Evolutionary conservation across 2,329 filamentous ascomycete genomes (phyloP).

Genomic region (Geosmithia putterillii): DNA sequence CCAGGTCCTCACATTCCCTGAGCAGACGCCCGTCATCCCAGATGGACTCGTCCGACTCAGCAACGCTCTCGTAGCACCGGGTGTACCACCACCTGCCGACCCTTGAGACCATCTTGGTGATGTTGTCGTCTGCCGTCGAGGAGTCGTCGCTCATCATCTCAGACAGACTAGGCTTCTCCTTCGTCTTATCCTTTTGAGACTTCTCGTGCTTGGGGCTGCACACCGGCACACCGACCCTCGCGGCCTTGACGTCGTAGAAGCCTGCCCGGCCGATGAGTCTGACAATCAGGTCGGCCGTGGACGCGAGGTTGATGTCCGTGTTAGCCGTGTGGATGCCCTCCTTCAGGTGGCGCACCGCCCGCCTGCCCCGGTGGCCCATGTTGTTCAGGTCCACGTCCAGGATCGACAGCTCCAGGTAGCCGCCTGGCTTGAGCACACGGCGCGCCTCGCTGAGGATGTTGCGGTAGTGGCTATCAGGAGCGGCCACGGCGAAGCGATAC

Average conservation of each 20-base stretch:
- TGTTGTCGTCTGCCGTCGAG: slow-evolving; percentile 66
- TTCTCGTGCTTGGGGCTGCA: slow-evolving; percentile 32
- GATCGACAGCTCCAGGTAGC: slow-evolving; percentile 67
- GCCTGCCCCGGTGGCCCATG: slow-evolving; percentile 62
- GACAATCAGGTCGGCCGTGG: slow-evolving; percentile 48
- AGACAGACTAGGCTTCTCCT: slow-evolving; percentile 43
- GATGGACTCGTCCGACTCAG: slow-evolving; percentile 40
- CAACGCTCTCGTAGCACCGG: slow-evolving; percentile 71
- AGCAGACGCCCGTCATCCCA: slow-evolving; percentile 69
- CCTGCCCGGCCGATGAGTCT: slow-evolving; percentile 55
- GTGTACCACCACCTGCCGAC: slow-evolving; percentile 97
- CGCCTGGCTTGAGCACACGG: slow-evolving; percentile 65
- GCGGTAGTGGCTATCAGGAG: slow-evolving; percentile 55
- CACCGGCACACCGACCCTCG: slow-evolving; percentile 66
- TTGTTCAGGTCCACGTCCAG: slow-evolving; percentile 73
- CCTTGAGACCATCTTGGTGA: slow-evolving; percentile 82
- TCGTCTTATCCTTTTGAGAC: slow-evolving; percentile 12
- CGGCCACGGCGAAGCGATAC: slow-evolving; percentile 62
- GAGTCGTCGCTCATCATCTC: slow-evolving; percentile 63
- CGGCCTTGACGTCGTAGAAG: slow-evolving; percentile 62
- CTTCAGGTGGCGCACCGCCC: slow-evolving; percentile 58
- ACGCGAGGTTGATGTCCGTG: slow-evolving; percentile 46
- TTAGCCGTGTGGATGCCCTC: slow-evolving; percentile 53
- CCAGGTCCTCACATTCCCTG: slow-evolving; percentile 73
- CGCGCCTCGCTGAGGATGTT: slow-evolving; percentile 64